These are phyloP conservation scores for Schrenkiella parvula DNA, from an alignment of 345 rosid species.

Conservation along the genomic window DNA sequence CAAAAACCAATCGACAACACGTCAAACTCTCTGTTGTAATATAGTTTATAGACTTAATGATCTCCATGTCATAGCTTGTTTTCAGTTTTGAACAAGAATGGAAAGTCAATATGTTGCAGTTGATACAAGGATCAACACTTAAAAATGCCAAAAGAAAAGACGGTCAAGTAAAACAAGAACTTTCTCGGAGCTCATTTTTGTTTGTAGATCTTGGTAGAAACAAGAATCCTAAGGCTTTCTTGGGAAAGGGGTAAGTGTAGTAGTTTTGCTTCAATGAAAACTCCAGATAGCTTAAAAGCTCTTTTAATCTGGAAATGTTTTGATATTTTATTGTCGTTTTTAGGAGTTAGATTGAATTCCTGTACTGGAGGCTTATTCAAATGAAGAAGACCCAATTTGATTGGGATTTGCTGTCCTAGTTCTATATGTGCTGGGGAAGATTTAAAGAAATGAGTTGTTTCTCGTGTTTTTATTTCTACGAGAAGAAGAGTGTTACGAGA, in stretches of 20 bases:
- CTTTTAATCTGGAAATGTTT: background rate
- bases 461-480: background rate
- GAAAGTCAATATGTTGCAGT: background rate
- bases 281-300: background rate
- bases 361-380: background rate
- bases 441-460: background rate
- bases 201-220: background rate
- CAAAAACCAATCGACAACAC: background rate
- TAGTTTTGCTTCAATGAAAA: background rate
- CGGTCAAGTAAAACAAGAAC: background rate
- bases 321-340: background rate
- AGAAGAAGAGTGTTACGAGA: background rate
- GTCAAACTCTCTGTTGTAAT: background rate
- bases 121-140: background rate
- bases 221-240: background rate
- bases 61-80: background rate
- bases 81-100: background rate
- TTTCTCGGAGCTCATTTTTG: background rate
- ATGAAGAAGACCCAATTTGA: background rate
- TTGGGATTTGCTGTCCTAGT: background rate
- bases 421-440: too few relatives aligned
- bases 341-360: background rate
- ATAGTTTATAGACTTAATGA: background rate
- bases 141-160: background rate
- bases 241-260: background rate